Base-by-base conservation (phyloP, 192 early-diverging fungal species). In the Irineochytrium annulatum region DNA sequence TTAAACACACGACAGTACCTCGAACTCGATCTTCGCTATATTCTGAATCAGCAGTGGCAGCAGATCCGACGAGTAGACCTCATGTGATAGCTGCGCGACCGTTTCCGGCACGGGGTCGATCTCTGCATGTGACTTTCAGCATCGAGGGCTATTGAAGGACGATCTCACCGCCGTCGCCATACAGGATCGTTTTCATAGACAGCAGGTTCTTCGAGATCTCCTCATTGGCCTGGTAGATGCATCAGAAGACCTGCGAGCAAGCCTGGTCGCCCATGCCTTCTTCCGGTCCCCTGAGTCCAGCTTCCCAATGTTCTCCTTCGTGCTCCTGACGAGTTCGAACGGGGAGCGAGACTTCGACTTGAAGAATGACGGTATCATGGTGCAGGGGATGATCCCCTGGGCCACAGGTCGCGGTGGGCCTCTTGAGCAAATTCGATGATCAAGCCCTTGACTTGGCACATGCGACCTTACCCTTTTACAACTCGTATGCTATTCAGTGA, bases 131-230 rank as follows among this genome's bases (percentile, higher is more conserved):
- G n/a, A 28, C 27, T 57, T 48, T 45, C 17, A 30, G 8, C 26
- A 39, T 53, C 26, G 49, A 14, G 13, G 22, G 6, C n/a, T n/a
- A n/a, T 54, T 53, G 19, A 28, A 60, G 19, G 17, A 39, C 17
- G 27, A 49, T 33, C 77, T 67, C 76, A 80, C 93, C 95, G 29
- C 91, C 93, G 75, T 97, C 94, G 33, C 95, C 95, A 63, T 91
- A 92, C 56, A 99, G 79, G 46, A 97, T 92, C 51, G 78, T 86
- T 67, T 95, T 95, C 91, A 99, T 94, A 44, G 81, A 74, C 34
- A 90, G 78, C 19, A 99, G 77, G 70, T 91, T 94, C 75, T 92
- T 95, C 29, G 95, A 93, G 44, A 99, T 93, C 34, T 99, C 97
- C 70, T 99, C 95, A 67, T 91, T 93, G 29, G 87, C 89, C 90